phyloP scores from a whole-genome alignment of 495 filamentous ascomycete species.

The Hypoxylon rickii region DNA sequence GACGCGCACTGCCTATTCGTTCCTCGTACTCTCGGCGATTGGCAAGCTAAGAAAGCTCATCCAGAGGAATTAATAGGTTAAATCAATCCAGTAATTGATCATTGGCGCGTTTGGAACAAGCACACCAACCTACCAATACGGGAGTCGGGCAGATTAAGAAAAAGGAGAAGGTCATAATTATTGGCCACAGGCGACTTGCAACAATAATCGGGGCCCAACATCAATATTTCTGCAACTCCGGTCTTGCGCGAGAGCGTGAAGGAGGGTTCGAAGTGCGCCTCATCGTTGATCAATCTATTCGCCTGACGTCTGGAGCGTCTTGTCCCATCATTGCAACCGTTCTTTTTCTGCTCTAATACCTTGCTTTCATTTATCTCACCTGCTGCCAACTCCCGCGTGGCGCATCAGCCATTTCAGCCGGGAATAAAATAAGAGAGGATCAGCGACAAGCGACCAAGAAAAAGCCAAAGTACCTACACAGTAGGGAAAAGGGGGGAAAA shows the following conservation, averaged over 20 bases:
- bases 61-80: slow-evolving; percentile 33
- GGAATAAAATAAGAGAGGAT: slow-evolving; percentile 36
- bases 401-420: slow-evolving; percentile 38
- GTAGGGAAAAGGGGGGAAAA: too few species aligned
- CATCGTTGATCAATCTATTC: slow-evolving; percentile 32
- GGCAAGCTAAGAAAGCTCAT: slow-evolving; percentile 30
- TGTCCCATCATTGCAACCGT: slow-evolving; percentile 33
- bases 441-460: slow-evolving; percentile 13
- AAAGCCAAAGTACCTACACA: slow-evolving; percentile 17
- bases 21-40: slow-evolving; percentile 26
- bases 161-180: slow-evolving; percentile 26
- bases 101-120: slow-evolving; percentile 31
- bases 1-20: slow-evolving; percentile 26
- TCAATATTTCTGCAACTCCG: slow-evolving; percentile 30
- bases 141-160: slow-evolving; percentile 33
- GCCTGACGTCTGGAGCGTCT: slow-evolving; percentile 29
- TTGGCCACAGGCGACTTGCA: slow-evolving; percentile 25
- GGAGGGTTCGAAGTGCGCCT: slow-evolving; percentile 30
- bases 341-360: too few species aligned
- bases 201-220: slow-evolving; percentile 36
- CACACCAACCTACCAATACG: slow-evolving; percentile 24
- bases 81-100: slow-evolving; percentile 30
- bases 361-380: slow-evolving; percentile 13
- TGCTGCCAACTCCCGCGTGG: slow-evolving; percentile 35
- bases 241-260: slow-evolving; percentile 22